phyloP scores from a whole-genome alignment of 176 grass and related monocot genomes.

The Areca catechu region DNA sequence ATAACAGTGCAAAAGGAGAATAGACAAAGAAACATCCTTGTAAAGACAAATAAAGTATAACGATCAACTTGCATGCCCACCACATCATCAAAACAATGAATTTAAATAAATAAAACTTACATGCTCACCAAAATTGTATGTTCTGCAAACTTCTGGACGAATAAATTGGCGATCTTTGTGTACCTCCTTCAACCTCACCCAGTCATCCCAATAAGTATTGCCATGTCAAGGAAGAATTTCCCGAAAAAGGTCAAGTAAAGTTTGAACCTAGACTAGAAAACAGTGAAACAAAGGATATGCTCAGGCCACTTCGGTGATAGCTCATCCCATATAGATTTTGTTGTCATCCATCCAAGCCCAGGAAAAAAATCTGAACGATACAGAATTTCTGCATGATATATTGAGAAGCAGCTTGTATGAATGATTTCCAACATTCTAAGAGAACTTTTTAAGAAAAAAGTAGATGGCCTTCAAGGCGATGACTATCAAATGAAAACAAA shows the following conservation, averaged over 20 bases:
- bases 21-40: too few relatives aligned
- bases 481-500: too few relatives aligned
- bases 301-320: constrained; percentile 96
- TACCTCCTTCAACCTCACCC: constrained; percentile 91
- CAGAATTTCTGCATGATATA: constrained; percentile 58
- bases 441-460: too few relatives aligned
- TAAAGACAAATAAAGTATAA: too few relatives aligned
- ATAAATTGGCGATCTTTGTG: constrained; percentile 82
- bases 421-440: background rate
- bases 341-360: constrained; percentile 99
- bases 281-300: constrained; percentile 82
- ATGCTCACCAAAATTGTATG: constrained; percentile 98
- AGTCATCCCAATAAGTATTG: constrained; percentile 99
- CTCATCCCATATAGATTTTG: constrained; percentile 85
- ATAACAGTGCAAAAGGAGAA: too few relatives aligned
- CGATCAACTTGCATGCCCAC: too few relatives aligned
- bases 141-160: constrained; percentile 89
- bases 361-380: constrained; percentile 98
- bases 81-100: too few relatives aligned
- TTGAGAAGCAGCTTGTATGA: constrained; percentile 12
- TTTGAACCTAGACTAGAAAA: background rate
- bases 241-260: constrained; percentile 3
- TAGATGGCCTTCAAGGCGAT: too few relatives aligned
- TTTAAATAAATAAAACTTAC: constrained; percentile 27
- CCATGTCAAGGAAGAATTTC: constrained; percentile 65